A percentile compares a stretch with the other conserved stretches of the same genome.
phyloP scores from a whole-genome alignment of 768 basidiomycete species.

The Agaricus subrufescens region DNA sequence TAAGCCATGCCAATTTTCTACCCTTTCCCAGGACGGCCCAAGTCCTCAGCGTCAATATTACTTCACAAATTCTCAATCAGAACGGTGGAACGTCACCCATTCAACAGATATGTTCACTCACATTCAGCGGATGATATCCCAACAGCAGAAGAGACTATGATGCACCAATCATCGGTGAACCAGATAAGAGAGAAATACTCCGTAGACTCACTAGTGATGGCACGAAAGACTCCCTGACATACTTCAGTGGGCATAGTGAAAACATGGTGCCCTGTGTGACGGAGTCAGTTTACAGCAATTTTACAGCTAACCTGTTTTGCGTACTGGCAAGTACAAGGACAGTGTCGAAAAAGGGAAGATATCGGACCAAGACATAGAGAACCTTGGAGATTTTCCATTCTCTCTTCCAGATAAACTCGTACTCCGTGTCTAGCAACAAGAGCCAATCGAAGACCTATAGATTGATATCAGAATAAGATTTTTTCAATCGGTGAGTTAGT shows the following conservation, averaged over 20 bases:
- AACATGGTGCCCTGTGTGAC: neutral
- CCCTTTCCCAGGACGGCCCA: conserved; percentile 1
- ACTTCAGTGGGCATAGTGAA: neutral
- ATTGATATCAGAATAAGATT: too few relatives aligned
- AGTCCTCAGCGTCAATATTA: conserved; percentile 6
- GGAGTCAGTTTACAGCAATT: neutral
- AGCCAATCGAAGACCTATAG: conserved; percentile 1
- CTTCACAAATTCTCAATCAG: neutral
- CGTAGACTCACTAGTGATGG: neutral
- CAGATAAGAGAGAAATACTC: too few relatives aligned
- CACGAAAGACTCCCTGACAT: neutral
- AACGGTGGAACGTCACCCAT: neutral
- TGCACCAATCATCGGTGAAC: neutral
- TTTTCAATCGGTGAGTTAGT: too few relatives aligned
- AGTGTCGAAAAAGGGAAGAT: neutral
- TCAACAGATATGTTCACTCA: neutral
- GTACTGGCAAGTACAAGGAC: conserved; percentile 11
- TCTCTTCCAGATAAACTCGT: neutral
- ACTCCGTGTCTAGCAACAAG: neutral
- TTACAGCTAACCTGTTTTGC: neutral
- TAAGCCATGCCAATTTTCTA: neutral
- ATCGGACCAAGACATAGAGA: neutral
- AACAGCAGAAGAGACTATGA: neutral
- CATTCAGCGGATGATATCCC: conserved; percentile 4
- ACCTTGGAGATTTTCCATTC: neutral